These are phyloP conservation scores for Aspergillus campestris DNA, from an alignment of 495 filamentous ascomycete species.

Conservation along the genomic window DNA sequence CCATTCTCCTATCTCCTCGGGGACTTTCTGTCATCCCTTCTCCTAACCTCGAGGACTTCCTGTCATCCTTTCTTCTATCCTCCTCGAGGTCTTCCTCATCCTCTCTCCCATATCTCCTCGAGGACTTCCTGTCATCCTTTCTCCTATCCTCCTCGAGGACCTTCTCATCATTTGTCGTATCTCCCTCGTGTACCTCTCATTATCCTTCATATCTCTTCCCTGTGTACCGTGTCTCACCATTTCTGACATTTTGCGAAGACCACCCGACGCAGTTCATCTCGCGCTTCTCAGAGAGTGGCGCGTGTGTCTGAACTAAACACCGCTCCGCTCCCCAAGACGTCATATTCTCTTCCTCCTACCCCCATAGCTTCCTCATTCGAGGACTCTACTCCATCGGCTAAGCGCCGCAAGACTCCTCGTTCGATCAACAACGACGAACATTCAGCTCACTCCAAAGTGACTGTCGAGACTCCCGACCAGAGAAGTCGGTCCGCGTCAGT, in stretches of 20 bases:
- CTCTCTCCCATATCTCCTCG: not conserved
- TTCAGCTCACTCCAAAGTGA: slow-evolving; percentile 3
- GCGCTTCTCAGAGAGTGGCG: slow-evolving; percentile 13
- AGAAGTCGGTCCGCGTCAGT: not conserved
- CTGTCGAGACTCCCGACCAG: slow-evolving; percentile 1
- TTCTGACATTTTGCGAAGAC: slow-evolving; percentile 3
- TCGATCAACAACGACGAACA: slow-evolving; percentile 8
- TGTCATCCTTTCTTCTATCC: not conserved
- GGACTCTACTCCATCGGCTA: slow-evolving; percentile 16
- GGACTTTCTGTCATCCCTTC: too few relatives aligned
- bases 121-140: too few relatives aligned
- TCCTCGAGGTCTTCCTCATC: slow-evolving; percentile 1
- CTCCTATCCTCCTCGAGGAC: too few relatives aligned
- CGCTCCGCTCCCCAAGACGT: slow-evolving; percentile 10
- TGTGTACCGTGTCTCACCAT: too few relatives aligned
- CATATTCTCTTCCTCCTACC: slow-evolving; percentile 18
- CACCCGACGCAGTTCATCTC: slow-evolving; percentile 16
- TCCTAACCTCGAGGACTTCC: too few relatives aligned
- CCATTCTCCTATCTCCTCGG: too few relatives aligned
- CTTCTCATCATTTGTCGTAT: not conserved
- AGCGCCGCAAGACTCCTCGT: slow-evolving; percentile 19
- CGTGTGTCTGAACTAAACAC: slow-evolving; percentile 10
- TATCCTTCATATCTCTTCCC: too few relatives aligned
- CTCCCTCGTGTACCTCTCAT: not conserved
- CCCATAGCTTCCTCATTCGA: slow-evolving; percentile 18